These are phyloP conservation scores for Mucor racemosus DNA, from an alignment of 371 early-diverging fungal species.

Conservation along the genomic window DNA sequence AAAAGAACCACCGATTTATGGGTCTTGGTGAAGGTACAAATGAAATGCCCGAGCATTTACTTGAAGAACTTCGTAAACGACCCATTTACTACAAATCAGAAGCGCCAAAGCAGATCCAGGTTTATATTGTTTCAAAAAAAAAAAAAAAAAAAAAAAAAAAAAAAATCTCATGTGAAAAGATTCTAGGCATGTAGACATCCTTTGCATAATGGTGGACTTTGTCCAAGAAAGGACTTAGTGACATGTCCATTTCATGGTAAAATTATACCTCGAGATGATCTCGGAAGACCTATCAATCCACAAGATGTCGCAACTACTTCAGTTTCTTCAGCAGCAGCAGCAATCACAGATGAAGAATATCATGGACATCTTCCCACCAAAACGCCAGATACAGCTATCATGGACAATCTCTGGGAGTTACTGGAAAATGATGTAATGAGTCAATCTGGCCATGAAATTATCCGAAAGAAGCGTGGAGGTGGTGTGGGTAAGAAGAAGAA, in stretches of 20 bases:
- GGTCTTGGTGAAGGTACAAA: constrained; percentile 70
- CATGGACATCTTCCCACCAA: neutral
- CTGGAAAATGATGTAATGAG: constrained; percentile 59
- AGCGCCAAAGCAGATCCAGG: constrained; percentile 48
- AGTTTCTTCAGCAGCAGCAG: neutral
- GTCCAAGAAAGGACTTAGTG: constrained; percentile 70
- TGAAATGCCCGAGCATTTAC: constrained; percentile 56
- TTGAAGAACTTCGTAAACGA: constrained; percentile 58
- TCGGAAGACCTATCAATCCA: constrained; percentile 41
- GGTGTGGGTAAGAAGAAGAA: neutral
- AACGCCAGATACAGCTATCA: constrained; percentile 9
- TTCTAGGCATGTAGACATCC: constrained; percentile 67
- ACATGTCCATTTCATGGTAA: constrained; percentile 78
- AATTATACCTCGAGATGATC: constrained; percentile 70
- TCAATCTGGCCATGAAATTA: constrained; percentile 49
- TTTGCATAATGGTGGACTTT: constrained; percentile 67
- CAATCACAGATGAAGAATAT: neutral
- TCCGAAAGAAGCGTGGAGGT: constrained; percentile 26
- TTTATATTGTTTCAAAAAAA: constrained; percentile 11
- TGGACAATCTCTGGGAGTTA: constrained; percentile 57
- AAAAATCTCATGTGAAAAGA: neutral
- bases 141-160: neutral
- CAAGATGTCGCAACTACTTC: neutral
- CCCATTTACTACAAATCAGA: constrained; percentile 52
- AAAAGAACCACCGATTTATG: constrained; percentile 67